These are phyloP conservation scores for Ophiostoma pallidulum DNA, from an alignment of 2,329 filamentous ascomycete genomes.

Conservation along the genomic window DNA sequence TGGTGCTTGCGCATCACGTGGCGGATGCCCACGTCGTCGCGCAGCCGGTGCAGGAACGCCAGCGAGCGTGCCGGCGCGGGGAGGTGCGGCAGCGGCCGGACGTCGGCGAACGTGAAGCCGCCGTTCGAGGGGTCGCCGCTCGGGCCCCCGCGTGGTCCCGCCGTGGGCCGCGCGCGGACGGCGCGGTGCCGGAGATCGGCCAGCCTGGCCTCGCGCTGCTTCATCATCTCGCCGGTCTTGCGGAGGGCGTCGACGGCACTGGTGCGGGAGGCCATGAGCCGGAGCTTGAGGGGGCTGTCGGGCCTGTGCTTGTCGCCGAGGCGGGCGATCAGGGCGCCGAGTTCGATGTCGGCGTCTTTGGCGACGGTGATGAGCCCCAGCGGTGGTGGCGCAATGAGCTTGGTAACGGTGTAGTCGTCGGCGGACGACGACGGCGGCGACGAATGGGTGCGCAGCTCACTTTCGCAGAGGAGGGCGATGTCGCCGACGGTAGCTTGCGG, in stretches of 20 bases:
- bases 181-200: conserved; percentile 7
- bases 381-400: conserved; percentile 20
- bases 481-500: conserved; percentile 19
- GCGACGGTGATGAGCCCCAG: conserved; percentile 21
- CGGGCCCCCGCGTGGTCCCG: conserved; percentile 38
- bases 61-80: conserved; percentile 64
- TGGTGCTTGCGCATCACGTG: conserved; percentile 74
- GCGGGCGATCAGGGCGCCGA: conserved; percentile 19
- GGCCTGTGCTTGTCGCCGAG: neutral
- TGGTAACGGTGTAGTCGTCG: conserved; percentile 19
- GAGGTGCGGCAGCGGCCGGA: conserved; percentile 68
- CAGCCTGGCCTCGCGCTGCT: conserved; percentile 7
- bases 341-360: conserved; percentile 18
- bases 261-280: conserved; percentile 23
- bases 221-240: conserved; percentile 15
- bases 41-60: conserved; percentile 64
- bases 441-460: neutral
- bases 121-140: conserved; percentile 28
- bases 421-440: neutral
- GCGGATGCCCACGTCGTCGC: conserved; percentile 76
- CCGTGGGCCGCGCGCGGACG: conserved; percentile 3
- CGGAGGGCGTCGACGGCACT: conserved; percentile 20
- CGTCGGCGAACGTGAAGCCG: conserved; percentile 67
- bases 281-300: conserved; percentile 17
- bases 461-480: conserved; percentile 19